A percentile compares a stretch with the other conserved stretches of the same genome.
Conservation (phyloP, 2,329 filamentous ascomycete genomes). For the Diaporthe citriasiana region DNA sequence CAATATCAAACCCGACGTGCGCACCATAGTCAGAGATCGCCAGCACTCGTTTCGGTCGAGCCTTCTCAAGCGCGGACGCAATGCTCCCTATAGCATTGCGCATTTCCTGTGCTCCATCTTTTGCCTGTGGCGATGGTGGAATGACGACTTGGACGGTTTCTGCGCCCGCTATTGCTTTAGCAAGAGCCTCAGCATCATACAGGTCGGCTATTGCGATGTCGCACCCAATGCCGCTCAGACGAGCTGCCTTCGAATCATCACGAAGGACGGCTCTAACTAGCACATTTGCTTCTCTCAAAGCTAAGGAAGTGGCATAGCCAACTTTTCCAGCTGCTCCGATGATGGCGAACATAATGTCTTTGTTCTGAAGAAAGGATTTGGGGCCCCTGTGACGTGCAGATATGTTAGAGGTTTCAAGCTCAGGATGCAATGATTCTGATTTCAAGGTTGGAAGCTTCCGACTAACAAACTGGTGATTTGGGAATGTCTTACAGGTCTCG, state of each 20-base stretch:
- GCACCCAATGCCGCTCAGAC: not conserved
- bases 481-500: not conserved
- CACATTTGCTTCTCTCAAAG: conserved; percentile 4
- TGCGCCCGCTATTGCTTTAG: not conserved
- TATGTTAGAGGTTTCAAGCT: not conserved
- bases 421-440: not conserved
- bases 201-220: conserved; percentile 3
- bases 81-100: not conserved
- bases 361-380: not conserved
- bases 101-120: not conserved
- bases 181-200: not conserved
- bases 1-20: not conserved
- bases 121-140: not conserved
- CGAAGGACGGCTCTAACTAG: not conserved
- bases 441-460: not conserved
- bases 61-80: not conserved
- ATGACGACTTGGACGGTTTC: conserved; percentile 8
- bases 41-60: not conserved
- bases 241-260: not conserved
- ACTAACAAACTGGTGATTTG: not conserved
- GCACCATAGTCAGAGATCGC: not conserved
- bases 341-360: not conserved
- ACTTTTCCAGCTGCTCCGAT: conserved; percentile 2
- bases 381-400: not conserved
- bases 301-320: conserved; percentile 1